Percentiles rank a stretch among this genome's conserved stretches.
These are phyloP conservation scores for Secale cereale DNA, from an alignment of 176 grass and related monocot genomes.

Conservation along the genomic window DNA sequence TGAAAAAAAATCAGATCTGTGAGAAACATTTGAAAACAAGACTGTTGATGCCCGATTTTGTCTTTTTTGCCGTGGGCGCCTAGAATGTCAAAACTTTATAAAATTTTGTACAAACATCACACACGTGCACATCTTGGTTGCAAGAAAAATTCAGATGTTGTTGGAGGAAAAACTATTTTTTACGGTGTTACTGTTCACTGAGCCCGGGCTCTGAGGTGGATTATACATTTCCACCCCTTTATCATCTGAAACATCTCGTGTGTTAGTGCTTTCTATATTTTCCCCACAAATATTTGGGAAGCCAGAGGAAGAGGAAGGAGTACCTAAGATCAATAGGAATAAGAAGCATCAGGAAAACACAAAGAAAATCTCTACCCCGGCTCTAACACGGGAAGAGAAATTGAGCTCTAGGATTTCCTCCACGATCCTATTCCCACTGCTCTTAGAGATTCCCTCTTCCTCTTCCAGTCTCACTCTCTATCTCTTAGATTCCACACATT, in stretches of 20 bases:
- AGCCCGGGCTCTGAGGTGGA: no score
- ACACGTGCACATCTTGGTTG: no score
- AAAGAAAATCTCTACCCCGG: not conserved
- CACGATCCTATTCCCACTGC: constrained; percentile 26
- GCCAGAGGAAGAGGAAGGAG: constrained; percentile 26
- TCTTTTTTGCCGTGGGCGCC: no score
- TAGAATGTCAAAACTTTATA: no score
- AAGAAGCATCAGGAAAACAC: constrained; percentile 27
- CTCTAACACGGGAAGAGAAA: not conserved
- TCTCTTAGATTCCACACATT: not conserved
- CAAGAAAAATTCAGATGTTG: no score
- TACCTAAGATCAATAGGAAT: constrained; percentile 17
- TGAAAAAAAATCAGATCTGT: no score
- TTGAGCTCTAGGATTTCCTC: constrained; percentile 13
- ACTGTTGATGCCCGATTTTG: no score
- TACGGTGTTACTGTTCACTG: no score
- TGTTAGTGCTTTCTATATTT: not conserved
- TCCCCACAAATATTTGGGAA: not conserved
- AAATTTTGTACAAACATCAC: no score
- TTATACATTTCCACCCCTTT: not conserved
- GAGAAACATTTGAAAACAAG: no score
- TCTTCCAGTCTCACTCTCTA: constrained; percentile 4
- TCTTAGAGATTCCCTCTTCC: constrained; percentile 27
- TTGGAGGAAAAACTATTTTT: no score
- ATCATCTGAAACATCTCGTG: not conserved